These are phyloP conservation scores for Scedosporium dehoogii DNA, from an alignment of 2,329 filamentous ascomycete genomes.

Conservation along the genomic window DNA sequence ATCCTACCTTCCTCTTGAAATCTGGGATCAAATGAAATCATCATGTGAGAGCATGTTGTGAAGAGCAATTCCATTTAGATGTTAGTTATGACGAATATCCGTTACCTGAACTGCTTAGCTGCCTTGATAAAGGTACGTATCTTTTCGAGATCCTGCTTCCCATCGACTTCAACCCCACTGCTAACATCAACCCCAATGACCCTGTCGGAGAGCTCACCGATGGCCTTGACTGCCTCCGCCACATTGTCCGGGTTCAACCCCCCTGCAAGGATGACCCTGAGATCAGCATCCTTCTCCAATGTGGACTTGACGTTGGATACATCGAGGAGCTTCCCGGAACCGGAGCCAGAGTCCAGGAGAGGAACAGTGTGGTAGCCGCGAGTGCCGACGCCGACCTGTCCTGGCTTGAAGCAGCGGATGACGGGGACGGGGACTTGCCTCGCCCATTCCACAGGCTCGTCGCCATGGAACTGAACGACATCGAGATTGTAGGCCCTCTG, in stretches of 20 bases:
- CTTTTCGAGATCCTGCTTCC: conserved; percentile 69
- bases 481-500: conserved; percentile 71
- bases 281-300: conserved; percentile 56
- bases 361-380: conserved; percentile 77
- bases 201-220: conserved; percentile 50
- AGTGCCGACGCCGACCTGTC: conserved; percentile 58
- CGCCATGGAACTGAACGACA: conserved; percentile 84
- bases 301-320: conserved; percentile 56
- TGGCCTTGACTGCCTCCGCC: conserved; percentile 47
- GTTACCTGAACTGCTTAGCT: conserved; percentile 51
- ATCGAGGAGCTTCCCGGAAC: conserved; percentile 72
- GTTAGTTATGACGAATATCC: background rate
- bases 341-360: conserved; percentile 77
- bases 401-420: conserved; percentile 73
- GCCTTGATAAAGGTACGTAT: conserved; percentile 72
- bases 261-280: conserved; percentile 74
- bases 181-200: conserved; percentile 86
- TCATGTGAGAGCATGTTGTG: background rate
- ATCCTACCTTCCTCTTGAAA: too few relatives aligned
- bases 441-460: conserved; percentile 89
- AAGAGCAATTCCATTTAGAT: background rate
- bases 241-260: conserved; percentile 78
- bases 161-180: conserved; percentile 81
- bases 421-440: conserved; percentile 84
- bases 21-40: too few relatives aligned